These are phyloP conservation scores for Fusarium sp. DNA, from an alignment of 2,329 filamentous ascomycete species.

Conservation along the genomic window DNA sequence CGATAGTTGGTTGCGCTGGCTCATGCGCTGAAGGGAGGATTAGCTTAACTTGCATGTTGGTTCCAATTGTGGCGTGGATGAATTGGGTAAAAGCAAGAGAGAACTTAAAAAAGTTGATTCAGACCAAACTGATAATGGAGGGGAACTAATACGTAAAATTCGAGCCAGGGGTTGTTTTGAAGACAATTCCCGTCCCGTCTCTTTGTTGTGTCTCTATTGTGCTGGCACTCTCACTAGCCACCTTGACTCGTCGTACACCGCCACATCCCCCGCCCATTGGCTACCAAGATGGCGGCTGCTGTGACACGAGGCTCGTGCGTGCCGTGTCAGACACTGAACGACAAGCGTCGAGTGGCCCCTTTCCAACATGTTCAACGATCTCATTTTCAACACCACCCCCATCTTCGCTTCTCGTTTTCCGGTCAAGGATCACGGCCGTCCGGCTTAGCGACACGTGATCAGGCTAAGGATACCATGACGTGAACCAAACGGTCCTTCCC, in stretches of 20 bases:
- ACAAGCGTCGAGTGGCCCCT: constrained; percentile 33
- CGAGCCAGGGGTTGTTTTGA: background rate
- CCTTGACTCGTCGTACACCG: constrained; percentile 19
- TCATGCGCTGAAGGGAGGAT: background rate
- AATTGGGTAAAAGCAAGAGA: background rate
- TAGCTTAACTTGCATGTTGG: background rate
- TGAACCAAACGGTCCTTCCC: constrained; percentile 21
- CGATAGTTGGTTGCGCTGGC: background rate
- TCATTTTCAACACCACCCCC: constrained; percentile 27
- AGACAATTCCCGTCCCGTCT: background rate
- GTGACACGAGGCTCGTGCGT: constrained; percentile 6
- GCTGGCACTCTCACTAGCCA: constrained; percentile 26
- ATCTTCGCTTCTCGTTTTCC: background rate
- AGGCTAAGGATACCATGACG: constrained; percentile 32
- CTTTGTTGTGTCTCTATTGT: background rate
- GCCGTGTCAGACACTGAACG: constrained; percentile 18
- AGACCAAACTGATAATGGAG: background rate
- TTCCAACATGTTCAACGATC: constrained; percentile 25
- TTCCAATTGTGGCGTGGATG: background rate
- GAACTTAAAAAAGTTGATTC: background rate
- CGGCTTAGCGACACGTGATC: constrained; percentile 5
- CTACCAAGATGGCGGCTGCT: constrained; percentile 1
- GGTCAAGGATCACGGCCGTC: constrained; percentile 10
- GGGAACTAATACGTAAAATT: background rate
- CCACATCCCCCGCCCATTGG: constrained; percentile 36